Base-by-base conservation (phyloP, 2,329 filamentous ascomycete genomes). In the Fusarium euwallaceae region DNA sequence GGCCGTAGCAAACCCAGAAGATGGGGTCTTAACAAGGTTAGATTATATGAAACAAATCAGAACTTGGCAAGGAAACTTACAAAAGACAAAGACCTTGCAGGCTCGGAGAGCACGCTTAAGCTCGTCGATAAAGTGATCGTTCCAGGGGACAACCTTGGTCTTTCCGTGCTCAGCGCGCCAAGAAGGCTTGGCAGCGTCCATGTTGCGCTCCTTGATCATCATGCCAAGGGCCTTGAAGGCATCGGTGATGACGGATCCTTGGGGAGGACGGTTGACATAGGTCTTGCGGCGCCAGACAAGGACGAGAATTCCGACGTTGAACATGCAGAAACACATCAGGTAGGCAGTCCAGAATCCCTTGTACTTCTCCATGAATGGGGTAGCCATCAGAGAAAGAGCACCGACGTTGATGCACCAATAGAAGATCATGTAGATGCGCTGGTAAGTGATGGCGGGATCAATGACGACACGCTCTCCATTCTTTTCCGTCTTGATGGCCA, bases 321-420 rank as follows among this genome's bases (percentile, higher is more conserved):
- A 93, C 82, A 92, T 88, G 79, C 86, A 87, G 73, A 92, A 88
- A 81, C 79, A 86, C 86, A 87, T 82, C 81, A 84, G 84, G 72
- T 83, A 94, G 3, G 91, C 92, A 2, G 87, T 87, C 88, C 92
- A 94, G 88, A 92, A 95, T 5, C 90, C 91, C 67, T 91, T 82
- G 76, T 92, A 87, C 67, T 88, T 84, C 81, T 95, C 93, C 84
- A 94, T 88, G 79, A 90, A 91, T 1, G 90, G 90, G 1, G 91
- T 94, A 8, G 89, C 91, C 75, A 94, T 87, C 64, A 90, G 85
- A 0, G 90, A 93, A 8, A 95, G 85, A 2, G 91, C 89, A n/a
- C 92, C 93, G 17, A 95, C 76, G 82, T 95, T 94, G 79, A 94
- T 94, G 82, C 90, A 92, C 81, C 88, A 87, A 83, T 94, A 94